Conservation (phyloP, 495 filamentous ascomycete species). For the Trichodelitschia bisporula region DNA sequence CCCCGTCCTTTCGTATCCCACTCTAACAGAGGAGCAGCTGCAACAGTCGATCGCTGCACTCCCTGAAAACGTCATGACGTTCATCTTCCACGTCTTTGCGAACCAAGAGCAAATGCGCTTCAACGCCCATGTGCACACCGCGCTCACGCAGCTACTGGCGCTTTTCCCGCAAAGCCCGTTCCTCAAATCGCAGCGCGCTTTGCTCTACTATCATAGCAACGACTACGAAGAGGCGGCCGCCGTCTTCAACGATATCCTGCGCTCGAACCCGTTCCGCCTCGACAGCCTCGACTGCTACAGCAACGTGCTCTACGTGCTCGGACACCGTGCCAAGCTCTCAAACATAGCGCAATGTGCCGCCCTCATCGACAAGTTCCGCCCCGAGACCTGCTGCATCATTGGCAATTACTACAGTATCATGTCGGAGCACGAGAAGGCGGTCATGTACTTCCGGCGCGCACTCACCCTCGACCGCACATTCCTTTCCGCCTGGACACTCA, state of each 20-base stretch:
- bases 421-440: constrained; percentile 90
- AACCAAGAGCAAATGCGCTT: constrained; percentile 81
- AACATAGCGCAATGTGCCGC: constrained; percentile 80
- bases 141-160: constrained; percentile 46
- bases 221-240: constrained; percentile 69
- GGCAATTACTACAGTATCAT: constrained; percentile 93
- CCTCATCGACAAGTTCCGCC: constrained; percentile 80
- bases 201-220: constrained; percentile 84
- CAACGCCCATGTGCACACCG: constrained; percentile 40
- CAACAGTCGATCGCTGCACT: constrained; percentile 33
- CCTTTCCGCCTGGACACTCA: constrained; percentile 88
- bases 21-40: constrained; percentile 17
- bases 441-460: constrained; percentile 91
- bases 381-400: constrained; percentile 89
- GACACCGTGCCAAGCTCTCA: constrained; percentile 60
- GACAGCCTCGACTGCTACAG: constrained; percentile 87
- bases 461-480: constrained; percentile 85
- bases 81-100: constrained; percentile 77
- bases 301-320: constrained; percentile 90
- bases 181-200: constrained; percentile 66
- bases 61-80: constrained; percentile 75
- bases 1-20: background rate
- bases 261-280: constrained; percentile 61
- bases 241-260: constrained; percentile 61
- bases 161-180: constrained; percentile 76